phyloP scores from a whole-genome alignment of 345 rosid genomes.

The Acer negundo region DNA sequence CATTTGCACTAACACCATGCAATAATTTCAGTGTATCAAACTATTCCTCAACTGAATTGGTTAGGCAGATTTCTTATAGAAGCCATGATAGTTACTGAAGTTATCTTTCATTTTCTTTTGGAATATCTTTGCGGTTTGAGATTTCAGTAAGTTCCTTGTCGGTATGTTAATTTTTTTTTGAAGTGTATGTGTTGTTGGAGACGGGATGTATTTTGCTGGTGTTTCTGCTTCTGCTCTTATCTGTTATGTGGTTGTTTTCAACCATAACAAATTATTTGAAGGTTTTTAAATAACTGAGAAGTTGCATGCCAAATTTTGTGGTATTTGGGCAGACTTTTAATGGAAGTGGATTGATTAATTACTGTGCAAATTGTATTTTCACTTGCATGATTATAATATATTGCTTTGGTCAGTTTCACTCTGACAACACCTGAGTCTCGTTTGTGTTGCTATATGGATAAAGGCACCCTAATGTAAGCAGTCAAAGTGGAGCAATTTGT shows the following conservation, averaged over 20 bases:
- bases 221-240: not conserved
- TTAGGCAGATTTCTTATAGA: not conserved
- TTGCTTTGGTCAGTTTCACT: not conserved
- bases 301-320: not conserved
- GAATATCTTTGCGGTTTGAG: not conserved
- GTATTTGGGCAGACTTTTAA: not conserved
- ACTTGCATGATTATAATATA: not conserved
- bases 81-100: not conserved
- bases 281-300: not conserved
- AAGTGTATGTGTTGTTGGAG: not conserved
- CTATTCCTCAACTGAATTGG: not conserved
- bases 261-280: not conserved
- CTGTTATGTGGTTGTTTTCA: not conserved
- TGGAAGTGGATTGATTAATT: not conserved
- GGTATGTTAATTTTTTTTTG: not conserved
- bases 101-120: not conserved
- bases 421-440: not conserved
- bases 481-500: constrained; percentile 99
- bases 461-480: constrained; percentile 99
- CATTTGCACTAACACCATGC: not conserved
- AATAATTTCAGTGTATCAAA: not conserved
- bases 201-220: not conserved
- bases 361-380: not conserved
- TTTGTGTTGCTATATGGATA: constrained; percentile 15
- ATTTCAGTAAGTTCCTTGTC: not conserved